Percentiles rank a stretch among this genome's conserved stretches.
Evolutionary conservation across 129 eudicot species (phyloP).

Genomic region (Chrysanthemum seticuspe): DNA sequence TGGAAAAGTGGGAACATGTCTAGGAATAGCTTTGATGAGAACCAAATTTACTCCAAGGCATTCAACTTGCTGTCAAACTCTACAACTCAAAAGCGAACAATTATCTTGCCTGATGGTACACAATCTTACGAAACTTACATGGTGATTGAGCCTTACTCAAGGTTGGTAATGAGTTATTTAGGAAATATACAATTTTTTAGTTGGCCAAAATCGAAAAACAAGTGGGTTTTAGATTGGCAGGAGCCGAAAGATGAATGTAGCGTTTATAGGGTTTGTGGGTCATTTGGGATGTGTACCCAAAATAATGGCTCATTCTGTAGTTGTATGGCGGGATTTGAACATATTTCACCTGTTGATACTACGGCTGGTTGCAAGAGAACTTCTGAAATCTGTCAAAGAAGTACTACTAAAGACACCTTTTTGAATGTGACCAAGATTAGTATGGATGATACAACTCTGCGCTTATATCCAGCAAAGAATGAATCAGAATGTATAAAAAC

Average conservation of each 20-base stretch:
- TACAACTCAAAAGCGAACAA: background rate
- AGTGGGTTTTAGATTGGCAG: conserved; percentile 30
- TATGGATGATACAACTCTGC: conserved; percentile 17
- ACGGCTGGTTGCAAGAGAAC: conserved; percentile 30
- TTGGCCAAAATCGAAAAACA: background rate
- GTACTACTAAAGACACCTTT: background rate
- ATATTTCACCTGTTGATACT: background rate
- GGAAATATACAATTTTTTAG: conserved; percentile 29
- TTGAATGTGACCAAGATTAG: conserved; percentile 1
- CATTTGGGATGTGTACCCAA: conserved; percentile 23
- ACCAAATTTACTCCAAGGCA: conserved; percentile 4
- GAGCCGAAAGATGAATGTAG: conserved; percentile 29
- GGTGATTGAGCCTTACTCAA: background rate
- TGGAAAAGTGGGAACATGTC: conserved; percentile 24
- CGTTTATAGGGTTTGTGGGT: conserved; percentile 25
- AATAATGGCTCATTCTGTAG: conserved; percentile 17
- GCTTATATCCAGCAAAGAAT: background rate
- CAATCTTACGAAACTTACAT: background rate
- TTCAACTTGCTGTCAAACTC: conserved; percentile 8
- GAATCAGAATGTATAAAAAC: conserved; percentile 22
- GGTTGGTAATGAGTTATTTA: conserved; percentile 26
- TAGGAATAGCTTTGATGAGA: background rate
- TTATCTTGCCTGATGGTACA: too few relatives aligned
- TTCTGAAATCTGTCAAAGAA: background rate
- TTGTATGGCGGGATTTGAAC: conserved; percentile 40